Conservation (phyloP, 352 stramenopile species). For the Peronospora destructor region DNA sequence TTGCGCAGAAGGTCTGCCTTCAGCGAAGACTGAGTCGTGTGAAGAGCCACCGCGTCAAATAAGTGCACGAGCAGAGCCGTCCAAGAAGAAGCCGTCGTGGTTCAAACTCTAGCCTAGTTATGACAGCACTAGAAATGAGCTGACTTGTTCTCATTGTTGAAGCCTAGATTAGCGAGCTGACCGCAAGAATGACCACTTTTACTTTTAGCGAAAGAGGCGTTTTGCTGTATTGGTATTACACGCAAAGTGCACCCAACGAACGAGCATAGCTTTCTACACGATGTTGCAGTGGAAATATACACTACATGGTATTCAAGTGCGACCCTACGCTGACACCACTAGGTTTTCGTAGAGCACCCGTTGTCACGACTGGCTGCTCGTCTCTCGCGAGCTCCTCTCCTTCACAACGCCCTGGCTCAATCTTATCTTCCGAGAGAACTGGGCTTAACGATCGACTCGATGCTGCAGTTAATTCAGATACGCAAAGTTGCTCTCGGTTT, state of each 20-base stretch:
- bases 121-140: background rate
- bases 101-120: conserved; percentile 46
- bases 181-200: background rate
- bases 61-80: conserved; percentile 24
- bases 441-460: conserved; percentile 29
- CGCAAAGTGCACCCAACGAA: conserved; percentile 9
- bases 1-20: conserved; percentile 23
- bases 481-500: conserved; percentile 18
- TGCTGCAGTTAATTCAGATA: conserved; percentile 24
- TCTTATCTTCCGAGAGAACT: conserved; percentile 5
- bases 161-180: too few relatives aligned
- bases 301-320: background rate
- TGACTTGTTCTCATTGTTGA: background rate
- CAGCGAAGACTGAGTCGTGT: conserved; percentile 11
- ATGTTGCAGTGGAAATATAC: conserved; percentile 6
- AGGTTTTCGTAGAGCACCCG: background rate
- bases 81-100: conserved; percentile 74
- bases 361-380: conserved; percentile 1
- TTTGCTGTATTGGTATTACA: conserved; percentile 5
- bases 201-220: conserved; percentile 4
- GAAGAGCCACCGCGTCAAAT: conserved; percentile 29
- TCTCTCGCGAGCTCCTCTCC: conserved; percentile 1
- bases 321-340: conserved; percentile 6
- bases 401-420: background rate
- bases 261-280: conserved; percentile 11